Base-by-base conservation (phyloP, 2,329 filamentous ascomycete species). In the Fusarium coicis region DNA sequence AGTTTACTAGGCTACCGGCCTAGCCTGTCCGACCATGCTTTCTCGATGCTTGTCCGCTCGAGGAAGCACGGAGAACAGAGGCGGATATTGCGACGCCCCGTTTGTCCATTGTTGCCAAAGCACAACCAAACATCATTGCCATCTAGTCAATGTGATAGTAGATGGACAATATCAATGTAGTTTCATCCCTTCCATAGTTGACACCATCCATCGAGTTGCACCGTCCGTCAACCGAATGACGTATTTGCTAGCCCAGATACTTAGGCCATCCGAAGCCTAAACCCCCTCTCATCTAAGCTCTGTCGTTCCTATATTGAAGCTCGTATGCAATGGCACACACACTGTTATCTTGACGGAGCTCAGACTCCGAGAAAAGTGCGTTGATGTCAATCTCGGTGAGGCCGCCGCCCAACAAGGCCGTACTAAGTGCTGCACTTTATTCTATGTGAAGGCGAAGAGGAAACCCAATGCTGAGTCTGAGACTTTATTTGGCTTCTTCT, bases 401-500 rank as follows among this genome's bases (percentile, higher is more conserved):
- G 63, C 65, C 58, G 66, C 66, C 60, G 62, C 72, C 71, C 68
- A 66, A 69, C 74, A 75, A 72, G 60, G 64, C 58, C 66, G 56
- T 75, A 65, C 60, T 77, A 74, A 66, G 71, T 76, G 63, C 55
- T 72, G 70, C 49, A 74, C 73, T 76, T 68, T 72, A 68, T 63
- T 63, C 49, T 63, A 66, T 72, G 53, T 52, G 60, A 63, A 70
- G 54, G 44, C 61, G 52, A 64, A 55, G 61, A 65, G 23, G 32
- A 39, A 68, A 55, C 34, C 57, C 63, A 46, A 66, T 64, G 47
- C 15, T 57, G 62, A 63, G 57, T 71, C 60, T 62, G 56, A 66
- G 49, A 39, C 52, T 62, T 78, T 83, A 85, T 80, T 87, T 87
- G 58, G 83, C 80, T 77, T 86, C 85, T 46, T 86, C 85, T 12